Conservation (phyloP, 1,284 basidiomycete genomes). For the Ustilago vetiveriae region DNA sequence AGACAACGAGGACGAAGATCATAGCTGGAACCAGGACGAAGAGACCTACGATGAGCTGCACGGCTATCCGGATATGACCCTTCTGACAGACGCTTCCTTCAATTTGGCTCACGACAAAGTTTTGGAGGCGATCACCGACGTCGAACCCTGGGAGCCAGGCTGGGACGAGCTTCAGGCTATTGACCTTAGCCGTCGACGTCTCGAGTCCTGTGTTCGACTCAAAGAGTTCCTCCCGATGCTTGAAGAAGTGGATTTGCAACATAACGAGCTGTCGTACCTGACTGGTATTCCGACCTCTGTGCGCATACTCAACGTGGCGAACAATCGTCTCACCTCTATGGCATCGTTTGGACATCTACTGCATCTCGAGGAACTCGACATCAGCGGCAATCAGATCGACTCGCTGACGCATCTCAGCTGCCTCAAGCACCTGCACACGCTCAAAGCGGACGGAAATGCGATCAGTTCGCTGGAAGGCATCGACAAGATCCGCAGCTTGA, state of each 20-base stretch:
- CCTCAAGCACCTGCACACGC: slow-evolving; percentile 78
- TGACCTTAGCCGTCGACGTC: slow-evolving; percentile 79
- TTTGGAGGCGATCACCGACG: slow-evolving; percentile 90
- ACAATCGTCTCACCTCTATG: slow-evolving; percentile 77
- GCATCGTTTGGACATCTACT: slow-evolving; percentile 88
- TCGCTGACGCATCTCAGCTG: slow-evolving; percentile 66
- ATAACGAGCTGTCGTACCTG: slow-evolving; percentile 59
- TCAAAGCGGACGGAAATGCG: slow-evolving; percentile 85
- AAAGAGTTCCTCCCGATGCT: slow-evolving; percentile 92
- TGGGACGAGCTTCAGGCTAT: slow-evolving; percentile 85
- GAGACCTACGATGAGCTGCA: slow-evolving; percentile 48
- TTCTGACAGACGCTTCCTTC: slow-evolving; percentile 88
- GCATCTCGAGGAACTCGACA: slow-evolving; percentile 87
- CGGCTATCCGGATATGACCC: slow-evolving; percentile 47
- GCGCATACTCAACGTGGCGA: slow-evolving; percentile 44
- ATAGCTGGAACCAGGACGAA: slow-evolving; percentile 19
- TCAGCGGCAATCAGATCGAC: slow-evolving; percentile 89
- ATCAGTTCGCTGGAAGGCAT: slow-evolving; percentile 83
- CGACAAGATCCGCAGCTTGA: slow-evolving; percentile 72
- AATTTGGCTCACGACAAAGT: slow-evolving; percentile 88
- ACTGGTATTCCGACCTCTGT: slow-evolving; percentile 59
- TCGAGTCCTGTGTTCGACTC: slow-evolving; percentile 88
- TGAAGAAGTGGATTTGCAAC: slow-evolving; percentile 78
- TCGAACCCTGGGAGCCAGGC: slow-evolving; percentile 91
- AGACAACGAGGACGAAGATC: slow-evolving; percentile 7